Evolutionary conservation across 495 filamentous ascomycete genomes (phyloP), one percentile per base, ranked within the genome.

Genomic region (Parmelia sp.): DNA sequence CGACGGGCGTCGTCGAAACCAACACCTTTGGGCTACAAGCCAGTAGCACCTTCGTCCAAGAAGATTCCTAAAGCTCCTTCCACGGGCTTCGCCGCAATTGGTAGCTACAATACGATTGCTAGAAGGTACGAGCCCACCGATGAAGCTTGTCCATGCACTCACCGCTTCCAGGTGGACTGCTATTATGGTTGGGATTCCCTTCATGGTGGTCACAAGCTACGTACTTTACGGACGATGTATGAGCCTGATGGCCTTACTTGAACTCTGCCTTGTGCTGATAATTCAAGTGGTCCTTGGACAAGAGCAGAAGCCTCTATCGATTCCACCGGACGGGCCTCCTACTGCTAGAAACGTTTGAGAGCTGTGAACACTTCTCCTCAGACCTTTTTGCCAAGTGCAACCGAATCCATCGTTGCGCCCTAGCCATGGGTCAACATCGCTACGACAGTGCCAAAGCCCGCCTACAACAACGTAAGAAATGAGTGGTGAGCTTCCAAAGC

Each of bases 181-280:
- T 39, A 58, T 66, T 15, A 68, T 69, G 25, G 65, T 67, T 11
- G 67, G 63, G 5, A 56, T 67, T 11, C 67, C 67, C 3, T 12
- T 69, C n/a, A 31, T 66, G 17, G 23, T 69, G 10, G 65, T 67
- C 23, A 62, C 67, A 15, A 66, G 63, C 57, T 69, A 67, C 45
- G 36, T 62, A 23, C 60, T 69, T 19, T 69, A 68, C n/a, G 25
- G 57, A 47, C 29, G 66, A 51, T 5, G 62, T 65, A 61, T 31
- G 44, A 37, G 39, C 39, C n/a, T 19, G 11, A 19, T 27, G 35
- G 53, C 29, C 39, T n/a, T 14, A 7, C 11, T 25, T 11, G 2
- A 33, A 29, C 17, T 33, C 29, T 57, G 51, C 21, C 25, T 42
- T 44, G 10, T 57, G 61, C 53, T 59, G 58, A 59, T 33, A 44